Percentiles rank a stretch among this genome's conserved stretches.
Evolutionary conservation across 140 eudicot genomes (phyloP).

Genomic region (Erigeron philadelphicus): DNA sequence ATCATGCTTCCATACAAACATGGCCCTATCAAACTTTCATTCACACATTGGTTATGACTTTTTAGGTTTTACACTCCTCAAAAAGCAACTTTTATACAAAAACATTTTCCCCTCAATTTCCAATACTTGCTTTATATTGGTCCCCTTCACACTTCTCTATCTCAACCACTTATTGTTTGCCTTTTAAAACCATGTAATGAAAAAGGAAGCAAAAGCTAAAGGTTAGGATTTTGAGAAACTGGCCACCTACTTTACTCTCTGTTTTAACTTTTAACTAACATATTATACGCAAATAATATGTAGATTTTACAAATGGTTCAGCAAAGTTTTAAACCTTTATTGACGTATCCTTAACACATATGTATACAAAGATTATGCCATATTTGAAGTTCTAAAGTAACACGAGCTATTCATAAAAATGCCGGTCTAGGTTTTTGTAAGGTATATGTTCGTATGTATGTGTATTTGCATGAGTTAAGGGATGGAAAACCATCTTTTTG

Average conservation of each 20-base stretch:
- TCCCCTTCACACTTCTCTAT: slow-evolving; percentile 24
- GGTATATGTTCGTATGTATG: no score
- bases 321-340: no score
- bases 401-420: no score
- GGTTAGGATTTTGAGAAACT: slow-evolving; percentile 9
- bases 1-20: slow-evolving; percentile 11
- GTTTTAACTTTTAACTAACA: not conserved
- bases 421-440: no score
- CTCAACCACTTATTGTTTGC: slow-evolving; percentile 15
- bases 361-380: no score
- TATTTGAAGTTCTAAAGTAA: no score
- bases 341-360: no score
- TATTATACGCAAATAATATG: not conserved
- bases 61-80: slow-evolving; percentile 6
- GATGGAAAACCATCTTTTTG: no score
- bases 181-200: slow-evolving; percentile 8
- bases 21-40: slow-evolving; percentile 9
- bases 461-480: no score
- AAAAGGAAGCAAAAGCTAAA: slow-evolving; percentile 6
- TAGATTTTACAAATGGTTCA: not conserved
- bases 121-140: slow-evolving; percentile 22
- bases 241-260: not conserved
- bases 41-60: slow-evolving; percentile 20
- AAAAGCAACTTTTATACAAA: slow-evolving; percentile 12
- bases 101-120: slow-evolving; percentile 24